These are phyloP conservation scores for Clarireedia hainanense DNA, from an alignment of 2,329 filamentous ascomycete genomes.

Conservation along the genomic window DNA sequence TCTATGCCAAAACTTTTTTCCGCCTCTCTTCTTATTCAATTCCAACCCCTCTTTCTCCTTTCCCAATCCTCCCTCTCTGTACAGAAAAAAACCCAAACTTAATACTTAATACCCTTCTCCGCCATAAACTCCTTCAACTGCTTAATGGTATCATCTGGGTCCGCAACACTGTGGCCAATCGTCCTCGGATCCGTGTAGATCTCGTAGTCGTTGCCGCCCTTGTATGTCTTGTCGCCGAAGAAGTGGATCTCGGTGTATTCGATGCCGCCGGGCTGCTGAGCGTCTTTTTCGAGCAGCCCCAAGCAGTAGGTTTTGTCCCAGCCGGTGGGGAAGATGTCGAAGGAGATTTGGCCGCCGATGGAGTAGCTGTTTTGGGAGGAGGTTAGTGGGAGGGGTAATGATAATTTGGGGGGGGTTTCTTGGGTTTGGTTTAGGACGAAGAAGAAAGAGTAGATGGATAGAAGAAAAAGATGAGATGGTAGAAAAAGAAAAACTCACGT, in stretches of 20 bases:
- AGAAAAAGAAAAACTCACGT: conserved; percentile 50
- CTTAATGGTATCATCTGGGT: conserved; percentile 73
- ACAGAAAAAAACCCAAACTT: neutral
- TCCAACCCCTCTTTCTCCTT: neutral
- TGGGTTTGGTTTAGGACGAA: neutral
- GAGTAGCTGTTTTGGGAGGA: conserved; percentile 54
- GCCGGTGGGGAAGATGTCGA: conserved; percentile 91
- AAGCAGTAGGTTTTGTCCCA: conserved; percentile 99
- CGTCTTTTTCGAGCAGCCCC: conserved; percentile 75
- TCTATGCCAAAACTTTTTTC: no score
- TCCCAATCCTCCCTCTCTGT: neutral
- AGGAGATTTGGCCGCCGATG: conserved; percentile 95
- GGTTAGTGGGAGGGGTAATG: neutral
- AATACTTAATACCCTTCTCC: neutral
- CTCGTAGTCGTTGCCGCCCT: conserved; percentile 93
- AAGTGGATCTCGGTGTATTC: conserved; percentile 88
- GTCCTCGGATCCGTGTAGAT: conserved; percentile 79
- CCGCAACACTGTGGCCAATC: conserved; percentile 74
- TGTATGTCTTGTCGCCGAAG: conserved; percentile 91
- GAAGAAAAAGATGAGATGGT: neutral
- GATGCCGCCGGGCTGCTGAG: conserved; percentile 59
- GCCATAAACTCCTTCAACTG: conserved; percentile 76
- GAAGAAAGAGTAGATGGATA: neutral
- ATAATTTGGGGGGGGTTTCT: neutral
- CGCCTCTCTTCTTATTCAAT: neutral